Evolutionary conservation across 257 asterid species (phyloP).

Genomic region (Ilex asprella): DNA sequence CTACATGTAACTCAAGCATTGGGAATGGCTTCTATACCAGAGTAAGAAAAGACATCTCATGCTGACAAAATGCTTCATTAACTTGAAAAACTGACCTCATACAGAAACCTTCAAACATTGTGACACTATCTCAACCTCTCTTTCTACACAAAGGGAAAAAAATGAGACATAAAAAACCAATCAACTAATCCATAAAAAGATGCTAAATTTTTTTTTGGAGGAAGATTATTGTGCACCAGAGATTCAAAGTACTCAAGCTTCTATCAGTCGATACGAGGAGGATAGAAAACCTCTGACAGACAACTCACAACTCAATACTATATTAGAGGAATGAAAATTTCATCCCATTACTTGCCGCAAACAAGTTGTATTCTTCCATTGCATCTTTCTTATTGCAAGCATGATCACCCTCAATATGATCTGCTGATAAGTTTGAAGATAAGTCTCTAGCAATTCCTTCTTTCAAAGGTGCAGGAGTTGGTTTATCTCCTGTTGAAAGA

Average conservation of each 20-base stretch:
- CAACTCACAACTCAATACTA: slow-evolving; percentile 27
- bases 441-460: slow-evolving; percentile 34
- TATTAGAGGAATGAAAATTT: slow-evolving; percentile 73
- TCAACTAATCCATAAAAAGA: slow-evolving; percentile 17
- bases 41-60: not conserved
- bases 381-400: slow-evolving; percentile 47
- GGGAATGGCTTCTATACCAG: not conserved
- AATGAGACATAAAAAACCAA: slow-evolving; percentile 9
- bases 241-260: slow-evolving; percentile 39
- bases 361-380: slow-evolving; percentile 83
- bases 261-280: slow-evolving; percentile 24
- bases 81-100: slow-evolving; percentile 11
- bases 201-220: slow-evolving; percentile 21
- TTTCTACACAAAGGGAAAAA: slow-evolving; percentile 2
- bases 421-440: slow-evolving; percentile 24
- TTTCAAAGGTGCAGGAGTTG: slow-evolving; percentile 37
- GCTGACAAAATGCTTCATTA: slow-evolving; percentile 9
- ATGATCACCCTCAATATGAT: slow-evolving; percentile 25
- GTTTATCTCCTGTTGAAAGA: slow-evolving; percentile 53
- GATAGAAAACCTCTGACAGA: slow-evolving; percentile 21
- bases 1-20: no score
- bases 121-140: slow-evolving; percentile 14
- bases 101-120: slow-evolving; percentile 14
- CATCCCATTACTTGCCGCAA: slow-evolving; percentile 77
- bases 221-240: slow-evolving; percentile 34